These are phyloP conservation scores for Arthrobotrys megalospora DNA, from an alignment of 2,329 filamentous ascomycete genomes.

Conservation along the genomic window DNA sequence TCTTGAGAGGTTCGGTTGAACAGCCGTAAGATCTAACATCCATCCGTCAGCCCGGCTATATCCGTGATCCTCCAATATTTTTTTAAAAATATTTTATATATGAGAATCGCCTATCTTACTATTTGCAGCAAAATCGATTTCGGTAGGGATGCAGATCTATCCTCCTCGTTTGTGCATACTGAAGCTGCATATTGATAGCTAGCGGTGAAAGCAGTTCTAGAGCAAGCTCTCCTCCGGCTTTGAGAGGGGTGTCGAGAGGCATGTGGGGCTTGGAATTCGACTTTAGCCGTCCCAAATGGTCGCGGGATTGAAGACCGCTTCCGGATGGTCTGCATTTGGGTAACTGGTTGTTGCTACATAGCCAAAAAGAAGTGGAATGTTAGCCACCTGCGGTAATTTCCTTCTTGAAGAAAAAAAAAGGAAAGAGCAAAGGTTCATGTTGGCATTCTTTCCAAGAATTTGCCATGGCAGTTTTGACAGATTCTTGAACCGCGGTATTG, in stretches of 20 bases:
- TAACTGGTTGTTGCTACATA: constrained; percentile 57
- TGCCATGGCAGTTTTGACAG: constrained; percentile 4
- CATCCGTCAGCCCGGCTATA: constrained; percentile 1
- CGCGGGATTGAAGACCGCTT: constrained; percentile 39
- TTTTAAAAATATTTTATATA: neutral
- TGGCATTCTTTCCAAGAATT: constrained; percentile 4
- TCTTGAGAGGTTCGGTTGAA: constrained; percentile 27
- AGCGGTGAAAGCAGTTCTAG: constrained; percentile 55
- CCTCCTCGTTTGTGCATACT: constrained; percentile 23
- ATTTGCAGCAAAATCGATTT: constrained; percentile 55
- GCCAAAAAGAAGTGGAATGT: constrained; percentile 7
- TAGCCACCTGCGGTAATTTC: constrained; percentile 8
- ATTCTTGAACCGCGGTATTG: constrained; percentile 53
- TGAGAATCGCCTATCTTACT: constrained; percentile 37
- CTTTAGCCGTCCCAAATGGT: constrained; percentile 33
- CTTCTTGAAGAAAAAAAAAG: neutral
- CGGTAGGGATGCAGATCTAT: constrained; percentile 23
- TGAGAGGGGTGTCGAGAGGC: constrained; percentile 9
- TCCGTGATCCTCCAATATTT: neutral
- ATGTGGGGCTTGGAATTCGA: constrained; percentile 25
- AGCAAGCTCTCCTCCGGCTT: constrained; percentile 30
- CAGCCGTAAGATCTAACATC: constrained; percentile 42
- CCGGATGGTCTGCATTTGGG: constrained; percentile 42
- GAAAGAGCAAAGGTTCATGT: constrained; percentile 4
- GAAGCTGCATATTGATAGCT: constrained; percentile 49